phyloP scores from a whole-genome alignment of 225 moss, liverwort and hornwort genomes.

The Bryoerythrophyllum caledonicum region DNA sequence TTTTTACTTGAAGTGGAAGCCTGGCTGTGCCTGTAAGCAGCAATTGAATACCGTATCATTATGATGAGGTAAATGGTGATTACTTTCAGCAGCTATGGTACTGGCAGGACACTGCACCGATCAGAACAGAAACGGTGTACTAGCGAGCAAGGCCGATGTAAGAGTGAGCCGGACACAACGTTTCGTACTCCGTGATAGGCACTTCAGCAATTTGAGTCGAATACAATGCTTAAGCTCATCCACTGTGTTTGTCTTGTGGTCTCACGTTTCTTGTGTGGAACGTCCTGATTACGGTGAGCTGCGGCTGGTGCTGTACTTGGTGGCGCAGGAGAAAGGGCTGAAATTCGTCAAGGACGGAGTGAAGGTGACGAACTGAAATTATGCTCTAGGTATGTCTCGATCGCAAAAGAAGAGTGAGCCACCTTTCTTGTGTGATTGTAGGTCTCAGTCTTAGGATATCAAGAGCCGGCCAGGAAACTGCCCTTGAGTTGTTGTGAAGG shows the following conservation, averaged over 20 bases:
- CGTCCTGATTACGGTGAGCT: background rate
- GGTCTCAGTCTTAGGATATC: background rate
- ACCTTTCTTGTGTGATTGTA: background rate
- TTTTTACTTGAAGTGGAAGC: background rate
- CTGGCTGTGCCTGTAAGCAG: background rate
- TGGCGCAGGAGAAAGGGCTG: slow-evolving; percentile 2
- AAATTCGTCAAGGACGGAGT: slow-evolving; percentile 4
- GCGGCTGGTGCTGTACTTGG: slow-evolving; percentile 7
- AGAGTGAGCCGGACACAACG: background rate
- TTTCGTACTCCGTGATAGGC: slow-evolving; percentile 1
- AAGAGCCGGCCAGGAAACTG: slow-evolving; percentile 16
- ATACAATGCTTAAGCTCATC: background rate
- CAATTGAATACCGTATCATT: background rate
- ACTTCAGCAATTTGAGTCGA: slow-evolving; percentile 7
- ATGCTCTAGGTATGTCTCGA: slow-evolving; percentile 3
- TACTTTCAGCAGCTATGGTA: slow-evolving; percentile 28
- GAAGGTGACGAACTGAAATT: slow-evolving; percentile 10
- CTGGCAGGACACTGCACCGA: slow-evolving; percentile 11
- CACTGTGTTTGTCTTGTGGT: slow-evolving; percentile 6
- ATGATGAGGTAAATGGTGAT: slow-evolving; percentile 18
- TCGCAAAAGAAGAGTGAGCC: background rate
- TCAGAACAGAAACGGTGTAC: slow-evolving; percentile 12
- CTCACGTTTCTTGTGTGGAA: slow-evolving; percentile 18
- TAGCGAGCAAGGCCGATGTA: slow-evolving; percentile 11
- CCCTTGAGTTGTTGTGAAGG: slow-evolving; percentile 2